These are phyloP conservation scores for Flueggea neowawraea DNA, from an alignment of 441 rosid species.

Conservation along the genomic window DNA sequence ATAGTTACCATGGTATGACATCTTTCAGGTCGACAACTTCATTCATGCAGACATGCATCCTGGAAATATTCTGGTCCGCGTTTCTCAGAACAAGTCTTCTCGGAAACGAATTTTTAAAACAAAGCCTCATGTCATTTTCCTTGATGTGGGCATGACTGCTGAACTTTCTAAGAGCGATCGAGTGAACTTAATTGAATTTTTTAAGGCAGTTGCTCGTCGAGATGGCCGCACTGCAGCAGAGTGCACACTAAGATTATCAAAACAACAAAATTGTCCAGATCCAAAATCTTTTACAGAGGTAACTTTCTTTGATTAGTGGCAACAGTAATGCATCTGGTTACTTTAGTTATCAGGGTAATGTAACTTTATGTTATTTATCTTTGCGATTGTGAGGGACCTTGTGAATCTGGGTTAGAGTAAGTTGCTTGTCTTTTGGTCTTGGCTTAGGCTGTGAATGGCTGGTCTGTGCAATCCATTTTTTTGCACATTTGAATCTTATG, in stretches of 20 bases:
- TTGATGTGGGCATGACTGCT: constrained; percentile 99
- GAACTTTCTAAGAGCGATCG: constrained; percentile 91
- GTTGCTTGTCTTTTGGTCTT: too few species aligned
- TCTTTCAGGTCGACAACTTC: constrained; percentile 96
- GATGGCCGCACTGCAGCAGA: constrained; percentile 98
- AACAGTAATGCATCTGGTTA: neutral
- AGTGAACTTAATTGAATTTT: constrained; percentile 80
- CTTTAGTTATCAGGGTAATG: neutral
- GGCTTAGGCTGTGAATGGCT: too few species aligned
- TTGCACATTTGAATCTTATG: too few species aligned
- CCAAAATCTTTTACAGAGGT: constrained; percentile 95
- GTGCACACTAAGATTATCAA: constrained; percentile 69
- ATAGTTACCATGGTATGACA: constrained; percentile 7
- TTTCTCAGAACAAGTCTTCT: constrained; percentile 56
- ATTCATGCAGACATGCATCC: constrained; percentile 99
- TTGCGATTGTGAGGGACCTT: neutral
- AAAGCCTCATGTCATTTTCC: constrained; percentile 97
- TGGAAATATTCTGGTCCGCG: constrained; percentile 95
- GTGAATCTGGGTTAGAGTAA: neutral
- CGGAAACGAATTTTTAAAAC: constrained; percentile 69
- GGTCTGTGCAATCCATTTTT: too few species aligned
- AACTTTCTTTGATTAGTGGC: constrained; percentile 7
- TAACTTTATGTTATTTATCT: neutral
- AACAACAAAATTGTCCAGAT: constrained; percentile 89
- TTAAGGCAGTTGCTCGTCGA: constrained; percentile 91